These are phyloP conservation scores for Marvania coccoides DNA, from an alignment of 139 green algal genomes.

Conservation along the genomic window DNA sequence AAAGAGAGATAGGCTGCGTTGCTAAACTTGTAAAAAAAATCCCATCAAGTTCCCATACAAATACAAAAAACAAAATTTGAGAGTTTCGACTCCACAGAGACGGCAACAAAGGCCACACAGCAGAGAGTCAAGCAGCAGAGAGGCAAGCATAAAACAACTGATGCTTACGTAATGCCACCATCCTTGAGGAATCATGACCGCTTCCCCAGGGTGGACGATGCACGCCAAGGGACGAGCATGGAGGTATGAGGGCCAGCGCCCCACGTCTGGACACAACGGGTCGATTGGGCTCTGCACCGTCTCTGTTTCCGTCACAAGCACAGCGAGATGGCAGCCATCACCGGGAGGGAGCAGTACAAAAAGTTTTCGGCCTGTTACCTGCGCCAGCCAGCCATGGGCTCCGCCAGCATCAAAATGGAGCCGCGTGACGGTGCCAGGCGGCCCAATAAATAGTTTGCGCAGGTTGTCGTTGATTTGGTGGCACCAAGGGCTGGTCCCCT, in stretches of 20 bases:
- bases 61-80: too few species aligned
- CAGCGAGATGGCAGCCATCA: not conserved
- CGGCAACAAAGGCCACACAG: too few species aligned
- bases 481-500: not conserved
- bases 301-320: conserved; percentile 10
- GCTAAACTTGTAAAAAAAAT: too few species aligned
- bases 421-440: conserved; percentile 14
- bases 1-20: too few species aligned
- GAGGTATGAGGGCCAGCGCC: not conserved
- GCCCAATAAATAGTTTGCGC: conserved; percentile 24
- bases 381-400: conserved; percentile 27
- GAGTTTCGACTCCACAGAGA: too few species aligned
- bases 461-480: not conserved
- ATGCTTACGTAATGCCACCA: conserved; percentile 38
- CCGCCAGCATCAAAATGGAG: conserved; percentile 20
- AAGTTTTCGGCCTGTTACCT: conserved; percentile 22
- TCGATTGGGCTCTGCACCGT: conserved; percentile 19
- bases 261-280: not conserved
- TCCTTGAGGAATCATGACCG: conserved; percentile 17
- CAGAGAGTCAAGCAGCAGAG: too few species aligned
- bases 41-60: too few species aligned
- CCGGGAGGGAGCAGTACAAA: conserved; percentile 23
- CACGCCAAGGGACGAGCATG: not conserved
- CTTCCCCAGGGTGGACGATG: conserved; percentile 14
- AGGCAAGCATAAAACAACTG: too few species aligned